Base-by-base conservation (phyloP, 2,329 filamentous ascomycete species). In the Didymella sp. region DNA sequence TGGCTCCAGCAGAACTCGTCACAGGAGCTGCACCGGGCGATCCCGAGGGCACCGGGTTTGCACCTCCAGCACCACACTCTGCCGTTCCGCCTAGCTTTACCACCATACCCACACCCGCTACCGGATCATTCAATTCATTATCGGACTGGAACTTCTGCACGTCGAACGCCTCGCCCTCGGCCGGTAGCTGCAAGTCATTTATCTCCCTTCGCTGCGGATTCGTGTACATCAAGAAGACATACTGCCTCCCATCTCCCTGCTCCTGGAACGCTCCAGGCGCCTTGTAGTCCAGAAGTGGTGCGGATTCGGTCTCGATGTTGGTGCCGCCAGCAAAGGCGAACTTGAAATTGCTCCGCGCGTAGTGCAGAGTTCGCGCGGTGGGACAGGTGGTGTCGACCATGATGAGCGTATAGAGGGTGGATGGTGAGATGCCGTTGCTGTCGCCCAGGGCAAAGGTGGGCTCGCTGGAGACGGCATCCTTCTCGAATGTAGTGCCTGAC, bases 401-500 rank as follows among this genome's bases (percentile, higher is more conserved):
- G 40, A 73, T 41, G 27, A 75, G 64, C 11, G 67, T 73, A 56
- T 72, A 75, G 13, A 64, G 55, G 0, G 61, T 64, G n/a, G 22
- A 50, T 5, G 71, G 60, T 2, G 60, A 56, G 43, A 76, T 74
- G 37, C 68, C 70, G 17, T 65, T 69, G 47, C 64, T 69, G 55
- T 75, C 73, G 24, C 73, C 73, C 2, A 75, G 63, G 8, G 72
- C 73, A 31, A 76, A 76, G 17, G 60, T 68, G 8, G 73, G 73
- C 37, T 67, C 66, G 44, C 60, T 55, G 44, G 62, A 37, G n/a
- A 73, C 70, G 3, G 61, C 72, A 35, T 68, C 58, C 59, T 67
- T 63, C 3, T 54, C 46, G 50, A 74, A 74, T 2, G 51, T 41
- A 6, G 69, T 69, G 15, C 69, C 70, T 27, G 72, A 67, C 17